Conservation (phyloP, 306 rosid genomes). For the Vicia faba region DNA sequence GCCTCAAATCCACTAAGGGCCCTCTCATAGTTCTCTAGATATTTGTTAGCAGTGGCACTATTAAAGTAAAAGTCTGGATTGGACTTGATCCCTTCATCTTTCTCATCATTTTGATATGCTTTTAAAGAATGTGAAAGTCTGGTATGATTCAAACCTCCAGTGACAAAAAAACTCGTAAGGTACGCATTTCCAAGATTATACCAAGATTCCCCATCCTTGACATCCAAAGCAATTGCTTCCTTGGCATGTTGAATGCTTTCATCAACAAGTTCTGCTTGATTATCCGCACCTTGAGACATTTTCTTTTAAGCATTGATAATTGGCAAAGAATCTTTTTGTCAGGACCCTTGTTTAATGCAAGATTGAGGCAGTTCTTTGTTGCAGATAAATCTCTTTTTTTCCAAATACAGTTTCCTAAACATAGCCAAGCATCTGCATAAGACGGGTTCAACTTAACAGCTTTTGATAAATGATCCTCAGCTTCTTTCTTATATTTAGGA, state of each 20-base stretch:
- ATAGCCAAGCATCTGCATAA: too few relatives aligned
- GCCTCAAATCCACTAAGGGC: too few relatives aligned
- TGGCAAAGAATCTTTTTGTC: constrained; percentile 81
- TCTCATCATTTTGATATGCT: constrained; percentile 97
- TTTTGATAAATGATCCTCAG: too few relatives aligned
- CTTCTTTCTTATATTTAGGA: too few relatives aligned
- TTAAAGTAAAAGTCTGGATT: too few relatives aligned
- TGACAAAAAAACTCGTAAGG: constrained; percentile 85
- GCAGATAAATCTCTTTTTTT: too few relatives aligned
- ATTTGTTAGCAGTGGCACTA: too few relatives aligned
- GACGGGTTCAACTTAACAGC: too few relatives aligned
- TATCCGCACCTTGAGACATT: constrained; percentile 86
- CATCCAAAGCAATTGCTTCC: constrained; percentile 90
- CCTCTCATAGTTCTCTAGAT: too few relatives aligned
- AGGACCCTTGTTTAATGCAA: too few relatives aligned
- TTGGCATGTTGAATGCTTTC: constrained; percentile 94
- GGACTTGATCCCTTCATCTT: constrained; percentile 86
- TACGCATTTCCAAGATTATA: constrained; percentile 94
- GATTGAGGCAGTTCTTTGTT: too few relatives aligned
- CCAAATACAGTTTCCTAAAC: too few relatives aligned
- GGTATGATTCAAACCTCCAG: constrained; percentile 92
- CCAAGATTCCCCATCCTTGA: constrained; percentile 94
- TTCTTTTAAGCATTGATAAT: constrained; percentile 93
- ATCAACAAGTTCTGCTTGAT: constrained; percentile 82
- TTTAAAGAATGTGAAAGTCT: constrained; percentile 83